Conservation (phyloP, 768 basidiomycete genomes). For the Tubosaeta brunneosetosa region DNA sequence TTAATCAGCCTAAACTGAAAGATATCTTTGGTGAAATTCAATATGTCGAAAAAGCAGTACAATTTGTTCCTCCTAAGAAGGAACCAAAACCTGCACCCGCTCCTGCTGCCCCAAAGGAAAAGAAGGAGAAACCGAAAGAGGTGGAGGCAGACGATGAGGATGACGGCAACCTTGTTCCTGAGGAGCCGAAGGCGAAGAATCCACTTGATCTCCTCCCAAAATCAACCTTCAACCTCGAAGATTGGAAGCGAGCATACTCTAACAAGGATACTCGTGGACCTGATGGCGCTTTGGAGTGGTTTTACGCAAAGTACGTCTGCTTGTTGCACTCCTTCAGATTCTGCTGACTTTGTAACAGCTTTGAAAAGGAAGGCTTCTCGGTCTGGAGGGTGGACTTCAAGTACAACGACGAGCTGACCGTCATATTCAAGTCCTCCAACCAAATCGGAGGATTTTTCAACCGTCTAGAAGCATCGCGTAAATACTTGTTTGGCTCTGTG, state of each 20-base stretch:
- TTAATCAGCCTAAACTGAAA: constrained; percentile 77
- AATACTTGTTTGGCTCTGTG: constrained; percentile 91
- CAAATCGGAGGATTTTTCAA: constrained; percentile 95
- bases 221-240: constrained; percentile 83
- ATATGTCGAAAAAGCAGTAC: constrained; percentile 65
- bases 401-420: constrained; percentile 91
- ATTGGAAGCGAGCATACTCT: constrained; percentile 97
- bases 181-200: constrained; percentile 90
- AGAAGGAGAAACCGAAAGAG: constrained; percentile 61
- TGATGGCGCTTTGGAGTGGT: constrained; percentile 86
- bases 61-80: constrained; percentile 73
- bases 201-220: constrained; percentile 90
- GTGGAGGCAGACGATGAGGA: constrained; percentile 64
- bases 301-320: constrained; percentile 80
- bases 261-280: constrained; percentile 94
- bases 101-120: constrained; percentile 38
- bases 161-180: constrained; percentile 66
- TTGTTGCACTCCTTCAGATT: background rate
- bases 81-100: constrained; percentile 49
- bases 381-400: constrained; percentile 93
- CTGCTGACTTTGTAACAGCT: constrained; percentile 43
- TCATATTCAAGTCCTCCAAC: constrained; percentile 92
- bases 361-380: constrained; percentile 86
- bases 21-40: constrained; percentile 55
- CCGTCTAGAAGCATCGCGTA: constrained; percentile 94